These are phyloP conservation scores for Spathaspora hagerdaliae DNA, from an alignment of 805 yeast species.

Conservation along the genomic window DNA sequence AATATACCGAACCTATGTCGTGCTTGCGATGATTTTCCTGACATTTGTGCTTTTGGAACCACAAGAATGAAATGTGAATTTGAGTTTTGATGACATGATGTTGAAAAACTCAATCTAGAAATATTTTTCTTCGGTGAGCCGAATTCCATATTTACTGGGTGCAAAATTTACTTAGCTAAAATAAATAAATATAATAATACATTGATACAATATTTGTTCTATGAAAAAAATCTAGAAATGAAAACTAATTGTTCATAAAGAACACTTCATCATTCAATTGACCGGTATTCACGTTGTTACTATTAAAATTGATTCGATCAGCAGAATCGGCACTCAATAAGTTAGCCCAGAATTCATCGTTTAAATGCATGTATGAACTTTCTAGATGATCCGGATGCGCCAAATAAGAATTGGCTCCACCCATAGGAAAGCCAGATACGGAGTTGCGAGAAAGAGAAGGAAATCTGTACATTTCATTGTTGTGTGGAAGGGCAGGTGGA, in stretches of 20 bases:
- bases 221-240: too few relatives aligned
- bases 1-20: conserved; percentile 20
- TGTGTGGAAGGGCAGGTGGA: background rate
- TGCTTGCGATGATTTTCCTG: background rate
- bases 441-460: background rate
- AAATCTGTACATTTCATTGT: background rate
- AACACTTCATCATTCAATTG: conserved; percentile 23
- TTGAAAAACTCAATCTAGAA: too few relatives aligned
- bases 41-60: too few relatives aligned
- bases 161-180: too few relatives aligned
- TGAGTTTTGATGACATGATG: too few relatives aligned
- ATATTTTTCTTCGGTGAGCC: too few relatives aligned
- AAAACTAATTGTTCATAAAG: conserved; percentile 13
- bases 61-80: too few relatives aligned
- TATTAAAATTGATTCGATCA: conserved; percentile 32
- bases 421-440: background rate
- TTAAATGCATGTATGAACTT: conserved; percentile 49
- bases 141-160: too few relatives aligned
- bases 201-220: too few relatives aligned
- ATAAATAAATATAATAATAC: too few relatives aligned
- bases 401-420: background rate
- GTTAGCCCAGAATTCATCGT: conserved; percentile 74
- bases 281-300: conserved; percentile 10
- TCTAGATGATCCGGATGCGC: conserved; percentile 28
- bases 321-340: conserved; percentile 28